Percentiles rank a stretch among this genome's conserved stretches.
phyloP scores from a whole-genome alignment of 1,284 basidiomycete species.

The Trichosporon sp. region DNA sequence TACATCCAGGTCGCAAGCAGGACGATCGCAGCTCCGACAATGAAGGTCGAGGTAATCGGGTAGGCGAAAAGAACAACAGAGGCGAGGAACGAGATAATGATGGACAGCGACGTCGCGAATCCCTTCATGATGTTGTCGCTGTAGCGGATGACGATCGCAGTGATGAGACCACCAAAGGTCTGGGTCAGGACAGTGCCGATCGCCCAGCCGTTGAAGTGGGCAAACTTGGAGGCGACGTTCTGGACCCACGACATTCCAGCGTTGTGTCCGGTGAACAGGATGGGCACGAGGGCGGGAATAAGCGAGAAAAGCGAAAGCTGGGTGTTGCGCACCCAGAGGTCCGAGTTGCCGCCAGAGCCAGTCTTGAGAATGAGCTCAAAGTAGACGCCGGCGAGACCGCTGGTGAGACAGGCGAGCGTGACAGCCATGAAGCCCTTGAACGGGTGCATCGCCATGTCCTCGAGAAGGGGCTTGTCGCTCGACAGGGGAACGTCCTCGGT shows the following conservation, averaged over 20 bases:
- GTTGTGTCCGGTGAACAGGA: conserved; percentile 58
- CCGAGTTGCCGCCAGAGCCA: conserved; percentile 53
- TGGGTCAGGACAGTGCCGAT: conserved; percentile 85
- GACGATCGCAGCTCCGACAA: conserved; percentile 75
- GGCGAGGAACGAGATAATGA: conserved; percentile 87
- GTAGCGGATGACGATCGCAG: conserved; percentile 62
- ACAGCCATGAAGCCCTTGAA: conserved; percentile 80
- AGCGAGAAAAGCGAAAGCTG: conserved; percentile 93
- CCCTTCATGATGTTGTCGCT: conserved; percentile 63
- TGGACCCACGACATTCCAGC: conserved; percentile 34
- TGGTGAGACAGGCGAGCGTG: conserved; percentile 86
- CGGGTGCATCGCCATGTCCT: conserved; percentile 59
- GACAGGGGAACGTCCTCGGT: background rate
- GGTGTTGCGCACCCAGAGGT: conserved; percentile 95
- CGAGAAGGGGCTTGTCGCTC: background rate
- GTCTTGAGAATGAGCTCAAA: conserved; percentile 96
- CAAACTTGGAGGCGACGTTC: conserved; percentile 39
- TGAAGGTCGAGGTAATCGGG: conserved; percentile 75
- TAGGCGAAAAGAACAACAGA: conserved; percentile 84
- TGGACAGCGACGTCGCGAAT: conserved; percentile 87
- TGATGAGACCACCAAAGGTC: conserved; percentile 83
- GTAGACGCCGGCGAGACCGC: conserved; percentile 96
- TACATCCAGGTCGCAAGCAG: conserved; percentile 85
- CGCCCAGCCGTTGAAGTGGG: conserved; percentile 75
- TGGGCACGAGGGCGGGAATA: conserved; percentile 78